phyloP scores from a whole-genome alignment of 2,329 filamentous ascomycete species.

The Torrubiella hemipterigena region DNA sequence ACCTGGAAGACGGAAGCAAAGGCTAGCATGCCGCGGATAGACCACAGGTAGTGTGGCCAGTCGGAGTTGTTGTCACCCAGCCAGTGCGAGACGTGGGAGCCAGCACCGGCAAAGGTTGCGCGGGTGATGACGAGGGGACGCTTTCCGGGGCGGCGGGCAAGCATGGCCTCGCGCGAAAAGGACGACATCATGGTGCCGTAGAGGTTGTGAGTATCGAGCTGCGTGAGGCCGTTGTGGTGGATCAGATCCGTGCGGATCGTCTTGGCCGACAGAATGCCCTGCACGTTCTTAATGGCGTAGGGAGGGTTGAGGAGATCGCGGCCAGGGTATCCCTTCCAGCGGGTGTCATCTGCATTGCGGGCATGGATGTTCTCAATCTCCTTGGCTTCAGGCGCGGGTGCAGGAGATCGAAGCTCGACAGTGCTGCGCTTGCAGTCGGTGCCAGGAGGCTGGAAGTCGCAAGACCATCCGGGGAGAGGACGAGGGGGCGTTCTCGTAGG shows the following conservation, averaged over 20 bases:
- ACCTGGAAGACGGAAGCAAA: constrained; percentile 56
- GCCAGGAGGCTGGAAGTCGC: constrained; percentile 10
- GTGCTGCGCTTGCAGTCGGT: constrained; percentile 7
- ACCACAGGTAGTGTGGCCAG: constrained; percentile 47
- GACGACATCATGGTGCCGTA: constrained; percentile 68
- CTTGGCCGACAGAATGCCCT: constrained; percentile 38
- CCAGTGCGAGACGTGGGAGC: constrained; percentile 50
- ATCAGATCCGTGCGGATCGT: constrained; percentile 57
- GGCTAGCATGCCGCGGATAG: constrained; percentile 45
- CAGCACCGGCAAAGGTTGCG: constrained; percentile 64
- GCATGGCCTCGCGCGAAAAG: constrained; percentile 54
- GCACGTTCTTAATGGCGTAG: constrained; percentile 11
- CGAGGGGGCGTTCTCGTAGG: constrained; percentile 49
- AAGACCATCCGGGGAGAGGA: constrained; percentile 53
- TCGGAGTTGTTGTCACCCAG: constrained; percentile 31
- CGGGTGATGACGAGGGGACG: constrained; percentile 65
- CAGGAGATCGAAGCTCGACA: constrained; percentile 1
- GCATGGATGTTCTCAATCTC: neutral
- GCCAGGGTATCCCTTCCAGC: constrained; percentile 9
- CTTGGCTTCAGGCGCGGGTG: neutral
- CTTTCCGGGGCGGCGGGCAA: constrained; percentile 46
- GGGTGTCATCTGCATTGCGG: constrained; percentile 2
- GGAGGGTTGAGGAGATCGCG: constrained; percentile 11
- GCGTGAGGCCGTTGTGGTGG: constrained; percentile 52
- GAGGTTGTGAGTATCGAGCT: constrained; percentile 69